Conservation (phyloP, 2,329 filamentous ascomycete genomes). For the Venturia oleaginea region DNA sequence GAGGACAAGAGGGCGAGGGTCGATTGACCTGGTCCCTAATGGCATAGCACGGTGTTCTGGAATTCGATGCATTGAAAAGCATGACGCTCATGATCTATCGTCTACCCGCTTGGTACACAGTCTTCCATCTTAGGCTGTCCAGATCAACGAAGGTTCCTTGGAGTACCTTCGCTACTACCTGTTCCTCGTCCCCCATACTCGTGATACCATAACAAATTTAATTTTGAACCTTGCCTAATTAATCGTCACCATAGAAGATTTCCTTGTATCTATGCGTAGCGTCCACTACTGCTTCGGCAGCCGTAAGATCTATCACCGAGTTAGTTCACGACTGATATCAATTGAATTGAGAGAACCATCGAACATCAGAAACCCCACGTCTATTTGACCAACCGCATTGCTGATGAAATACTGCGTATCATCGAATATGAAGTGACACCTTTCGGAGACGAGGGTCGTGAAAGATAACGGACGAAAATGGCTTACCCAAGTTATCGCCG, state of each 20-base stretch:
- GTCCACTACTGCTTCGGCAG: slow-evolving; percentile 64
- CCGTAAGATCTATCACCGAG: slow-evolving; percentile 2
- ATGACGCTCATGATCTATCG: neutral
- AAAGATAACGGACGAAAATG: slow-evolving; percentile 1
- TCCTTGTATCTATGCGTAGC: slow-evolving; percentile 71
- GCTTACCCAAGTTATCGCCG: slow-evolving; percentile 59
- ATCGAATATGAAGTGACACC: neutral
- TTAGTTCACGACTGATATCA: slow-evolving; percentile 1
- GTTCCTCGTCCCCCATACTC: neutral
- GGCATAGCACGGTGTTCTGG: neutral
- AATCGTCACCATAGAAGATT: slow-evolving; percentile 60
- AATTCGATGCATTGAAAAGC: neutral
- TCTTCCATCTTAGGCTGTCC: neutral
- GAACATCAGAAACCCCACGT: neutral
- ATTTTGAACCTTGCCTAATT: neutral
- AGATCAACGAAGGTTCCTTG: neutral
- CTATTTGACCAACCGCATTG: neutral
- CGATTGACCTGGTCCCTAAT: slow-evolving; percentile 20
- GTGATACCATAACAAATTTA: neutral
- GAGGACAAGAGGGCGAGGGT: slow-evolving; percentile 37
- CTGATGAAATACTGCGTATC: neutral
- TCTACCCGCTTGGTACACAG: neutral
- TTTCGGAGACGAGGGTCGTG: neutral
- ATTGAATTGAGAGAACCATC: neutral
- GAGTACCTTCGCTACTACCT: neutral